Evolutionary conservation across 306 rosid species (phyloP).

Genomic region (Dalbergia oliveri): DNA sequence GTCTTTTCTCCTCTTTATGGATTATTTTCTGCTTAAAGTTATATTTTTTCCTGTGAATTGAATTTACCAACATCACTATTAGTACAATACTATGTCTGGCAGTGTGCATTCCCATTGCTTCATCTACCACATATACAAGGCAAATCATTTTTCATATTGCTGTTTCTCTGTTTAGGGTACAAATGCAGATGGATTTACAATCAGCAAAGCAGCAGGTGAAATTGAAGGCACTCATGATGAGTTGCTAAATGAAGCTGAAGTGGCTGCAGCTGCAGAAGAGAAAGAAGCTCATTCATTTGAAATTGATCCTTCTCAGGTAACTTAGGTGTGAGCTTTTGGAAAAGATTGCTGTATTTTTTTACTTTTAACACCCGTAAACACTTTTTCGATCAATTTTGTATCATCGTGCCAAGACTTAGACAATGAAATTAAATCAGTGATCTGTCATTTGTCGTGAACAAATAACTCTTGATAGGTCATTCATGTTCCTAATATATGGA

Average conservation of each 20-base stretch:
- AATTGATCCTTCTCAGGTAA: slow-evolving; percentile 84
- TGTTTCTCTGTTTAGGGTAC: slow-evolving; percentile 57
- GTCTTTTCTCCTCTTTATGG: slow-evolving; percentile 2
- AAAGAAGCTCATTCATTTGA: slow-evolving; percentile 93
- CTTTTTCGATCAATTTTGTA: neutral
- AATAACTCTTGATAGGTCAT: slow-evolving; percentile 13
- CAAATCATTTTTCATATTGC: slow-evolving; percentile 26
- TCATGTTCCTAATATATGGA: slow-evolving; percentile 18
- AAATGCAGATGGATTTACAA: slow-evolving; percentile 82
- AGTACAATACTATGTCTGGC: neutral
- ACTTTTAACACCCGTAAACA: neutral
- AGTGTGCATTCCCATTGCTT: slow-evolving; percentile 28
- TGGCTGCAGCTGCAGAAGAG: slow-evolving; percentile 90
- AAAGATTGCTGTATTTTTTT: slow-evolving; percentile 1
- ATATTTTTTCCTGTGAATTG: slow-evolving; percentile 23
- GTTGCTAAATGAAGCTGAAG: slow-evolving; percentile 86
- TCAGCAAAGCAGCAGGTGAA: slow-evolving; percentile 89
- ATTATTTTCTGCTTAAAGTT: slow-evolving; percentile 20
- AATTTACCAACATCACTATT: slow-evolving; percentile 6
- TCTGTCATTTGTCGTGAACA: slow-evolving; percentile 16
- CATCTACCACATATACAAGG: neutral
- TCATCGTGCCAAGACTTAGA: slow-evolving; percentile 20
- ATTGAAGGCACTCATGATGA: slow-evolving; percentile 71
- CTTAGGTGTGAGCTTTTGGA: slow-evolving; percentile 31
- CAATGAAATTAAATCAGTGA: slow-evolving; percentile 23